Evolutionary conservation across 148 eudicot species (phyloP).

Genomic region (Nyssa sinensis): DNA sequence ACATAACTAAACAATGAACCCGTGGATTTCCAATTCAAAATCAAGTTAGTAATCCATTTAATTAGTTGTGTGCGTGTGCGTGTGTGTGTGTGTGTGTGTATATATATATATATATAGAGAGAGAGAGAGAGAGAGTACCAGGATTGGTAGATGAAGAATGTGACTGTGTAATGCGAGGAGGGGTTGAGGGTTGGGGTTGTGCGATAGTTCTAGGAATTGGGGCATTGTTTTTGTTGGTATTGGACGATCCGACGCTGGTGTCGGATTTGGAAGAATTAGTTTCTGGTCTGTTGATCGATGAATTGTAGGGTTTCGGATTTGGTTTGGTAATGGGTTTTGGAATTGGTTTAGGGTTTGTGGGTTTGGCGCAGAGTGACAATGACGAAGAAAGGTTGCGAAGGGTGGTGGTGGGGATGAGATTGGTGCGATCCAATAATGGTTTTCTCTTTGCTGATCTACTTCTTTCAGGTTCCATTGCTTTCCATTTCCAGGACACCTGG

Average conservation of each 20-base stretch:
- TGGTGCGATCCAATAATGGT: conserved; percentile 27
- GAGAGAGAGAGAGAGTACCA: conserved; percentile 27
- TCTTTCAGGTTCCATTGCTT: conserved; percentile 22
- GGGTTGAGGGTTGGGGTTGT: neutral
- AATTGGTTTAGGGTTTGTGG: neutral
- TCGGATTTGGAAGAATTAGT: conserved; percentile 11
- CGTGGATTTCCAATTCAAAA: neutral
- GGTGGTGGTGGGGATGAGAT: conserved; percentile 2
- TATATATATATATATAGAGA: neutral
- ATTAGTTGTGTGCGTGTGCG: too few relatives aligned
- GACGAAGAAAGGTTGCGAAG: conserved; percentile 14
- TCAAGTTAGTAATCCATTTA: too few relatives aligned
- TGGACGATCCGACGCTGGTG: conserved; percentile 27
- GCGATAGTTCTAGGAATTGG: neutral
- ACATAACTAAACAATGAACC: neutral
- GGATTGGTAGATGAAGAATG: conserved; percentile 5
- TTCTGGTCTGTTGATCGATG: neutral
- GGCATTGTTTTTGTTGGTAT: neutral
- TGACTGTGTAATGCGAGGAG: neutral
- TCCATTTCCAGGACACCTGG: conserved; percentile 3
- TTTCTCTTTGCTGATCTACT: conserved; percentile 14
- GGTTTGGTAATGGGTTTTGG: neutral
- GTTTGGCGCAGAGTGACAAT: neutral
- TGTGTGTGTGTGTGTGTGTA: too few relatives aligned
- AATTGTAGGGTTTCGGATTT: conserved; percentile 6